A percentile compares a stretch with the other conserved stretches of the same genome.
These are phyloP conservation scores for Boletus rubroflammeus DNA, from an alignment of 768 basidiomycete species.

Conservation along the genomic window DNA sequence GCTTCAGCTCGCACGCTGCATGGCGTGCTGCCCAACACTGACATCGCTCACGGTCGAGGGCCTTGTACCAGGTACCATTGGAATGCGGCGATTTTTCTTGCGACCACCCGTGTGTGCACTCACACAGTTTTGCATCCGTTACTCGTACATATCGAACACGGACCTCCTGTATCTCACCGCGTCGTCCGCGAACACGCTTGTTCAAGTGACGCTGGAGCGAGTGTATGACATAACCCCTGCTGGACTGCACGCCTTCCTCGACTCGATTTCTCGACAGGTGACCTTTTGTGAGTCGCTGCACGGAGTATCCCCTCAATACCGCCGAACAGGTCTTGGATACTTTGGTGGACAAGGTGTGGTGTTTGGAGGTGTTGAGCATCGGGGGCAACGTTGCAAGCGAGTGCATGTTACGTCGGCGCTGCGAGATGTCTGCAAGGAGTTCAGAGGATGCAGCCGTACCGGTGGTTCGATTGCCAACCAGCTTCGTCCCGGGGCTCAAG, in stretches of 20 bases:
- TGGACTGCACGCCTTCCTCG: not conserved
- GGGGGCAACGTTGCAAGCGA: not conserved
- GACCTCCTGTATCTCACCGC: slow-evolving; percentile 1
- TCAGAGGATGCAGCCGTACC: not conserved
- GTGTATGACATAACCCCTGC: not conserved
- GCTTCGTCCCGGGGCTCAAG: not conserved
- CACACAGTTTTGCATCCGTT: not conserved
- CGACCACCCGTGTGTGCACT: not conserved
- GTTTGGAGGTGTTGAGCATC: not conserved
- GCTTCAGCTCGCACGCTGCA: not conserved
- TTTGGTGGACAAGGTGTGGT: not conserved
- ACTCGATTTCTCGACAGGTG: not conserved
- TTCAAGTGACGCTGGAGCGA: not conserved
- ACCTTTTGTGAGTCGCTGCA: no score
- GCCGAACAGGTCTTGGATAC: not conserved
- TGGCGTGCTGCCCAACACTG: no score
- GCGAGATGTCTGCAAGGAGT: not conserved
- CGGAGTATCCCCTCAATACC: no score
- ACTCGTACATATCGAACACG: not conserved
- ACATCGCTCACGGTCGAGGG: not conserved
- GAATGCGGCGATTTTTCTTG: no score
- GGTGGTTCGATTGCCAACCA: not conserved
- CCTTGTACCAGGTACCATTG: no score
- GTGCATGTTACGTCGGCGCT: not conserved
- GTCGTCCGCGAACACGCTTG: not conserved